These are phyloP conservation scores for Phenoliferia sp. DNA, from an alignment of 1,284 basidiomycete genomes.

Conservation along the genomic window DNA sequence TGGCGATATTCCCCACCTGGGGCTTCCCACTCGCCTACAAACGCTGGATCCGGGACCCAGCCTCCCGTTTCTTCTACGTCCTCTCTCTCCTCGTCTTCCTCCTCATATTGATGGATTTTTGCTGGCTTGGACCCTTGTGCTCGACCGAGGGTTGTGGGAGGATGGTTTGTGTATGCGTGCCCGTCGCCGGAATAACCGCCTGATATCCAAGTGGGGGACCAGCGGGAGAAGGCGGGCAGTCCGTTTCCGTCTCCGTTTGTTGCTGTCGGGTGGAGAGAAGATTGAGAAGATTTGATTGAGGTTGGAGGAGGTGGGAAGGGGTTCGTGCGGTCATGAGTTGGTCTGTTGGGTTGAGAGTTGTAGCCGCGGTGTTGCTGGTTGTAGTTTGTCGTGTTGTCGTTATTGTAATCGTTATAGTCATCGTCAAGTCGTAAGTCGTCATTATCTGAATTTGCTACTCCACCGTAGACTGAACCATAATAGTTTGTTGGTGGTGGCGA, in stretches of 20 bases:
- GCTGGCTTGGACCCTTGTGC: not conserved
- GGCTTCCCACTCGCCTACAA: conserved; percentile 1
- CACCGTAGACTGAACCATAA: conserved; percentile 1
- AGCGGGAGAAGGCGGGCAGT: conserved; percentile 5
- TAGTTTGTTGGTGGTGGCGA: too few species aligned
- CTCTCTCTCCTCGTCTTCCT: not conserved
- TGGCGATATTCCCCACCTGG: conserved; percentile 1
- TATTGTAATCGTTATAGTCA: not conserved
- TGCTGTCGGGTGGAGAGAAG: not conserved
- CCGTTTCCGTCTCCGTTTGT: not conserved
- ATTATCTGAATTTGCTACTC: not conserved
- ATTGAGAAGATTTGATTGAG: not conserved
- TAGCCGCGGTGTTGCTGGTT: not conserved
- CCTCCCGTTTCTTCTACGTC: not conserved
- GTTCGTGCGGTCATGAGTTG: not conserved
- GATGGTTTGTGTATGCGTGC: not conserved
- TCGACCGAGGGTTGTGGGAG: not conserved
- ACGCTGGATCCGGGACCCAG: not conserved
- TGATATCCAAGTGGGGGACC: not conserved
- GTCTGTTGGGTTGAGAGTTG: not conserved
- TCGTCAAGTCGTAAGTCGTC: not conserved
- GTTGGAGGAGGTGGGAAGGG: not conserved
- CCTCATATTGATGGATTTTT: not conserved
- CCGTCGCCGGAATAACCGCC: not conserved
- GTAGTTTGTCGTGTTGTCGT: not conserved